A percentile compares a stretch with the other conserved stretches of the same genome.
Conservation (phyloP, 2,329 filamentous ascomycete genomes). For the Cadophora sp. region DNA sequence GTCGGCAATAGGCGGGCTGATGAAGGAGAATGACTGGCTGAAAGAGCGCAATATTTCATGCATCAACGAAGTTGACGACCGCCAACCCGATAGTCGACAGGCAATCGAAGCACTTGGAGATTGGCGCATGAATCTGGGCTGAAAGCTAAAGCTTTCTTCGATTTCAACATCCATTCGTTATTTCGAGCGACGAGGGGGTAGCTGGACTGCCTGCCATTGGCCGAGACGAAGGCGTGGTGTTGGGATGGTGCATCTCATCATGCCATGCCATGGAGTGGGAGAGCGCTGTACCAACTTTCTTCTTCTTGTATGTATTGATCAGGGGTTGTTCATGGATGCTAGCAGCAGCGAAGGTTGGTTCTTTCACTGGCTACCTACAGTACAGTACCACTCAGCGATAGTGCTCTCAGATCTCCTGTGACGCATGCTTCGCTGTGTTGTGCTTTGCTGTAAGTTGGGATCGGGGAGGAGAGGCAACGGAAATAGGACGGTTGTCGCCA, state of each 20-base stretch:
- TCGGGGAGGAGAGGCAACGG: neutral
- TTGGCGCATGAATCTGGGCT: conserved; percentile 22
- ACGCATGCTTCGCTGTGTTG: conserved; percentile 30
- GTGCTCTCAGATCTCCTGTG: conserved; percentile 30
- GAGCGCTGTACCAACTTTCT: neutral
- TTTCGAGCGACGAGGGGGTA: conserved; percentile 1
- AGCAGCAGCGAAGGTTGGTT: neutral
- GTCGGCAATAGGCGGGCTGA: neutral
- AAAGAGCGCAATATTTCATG: conserved; percentile 29
- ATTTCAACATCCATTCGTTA: conserved; percentile 12
- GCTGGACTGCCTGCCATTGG: conserved; percentile 9
- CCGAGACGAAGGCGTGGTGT: neutral
- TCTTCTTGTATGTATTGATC: conserved; percentile 4
- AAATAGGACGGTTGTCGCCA: conserved; percentile 7
- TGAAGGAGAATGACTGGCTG: conserved; percentile 27
- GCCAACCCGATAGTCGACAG: neutral
- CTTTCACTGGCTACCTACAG: conserved; percentile 19
- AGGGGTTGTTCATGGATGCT: conserved; percentile 15
- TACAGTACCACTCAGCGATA: conserved; percentile 34
- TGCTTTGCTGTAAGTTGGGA: neutral
- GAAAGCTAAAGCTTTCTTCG: conserved; percentile 9
- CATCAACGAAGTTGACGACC: conserved; percentile 17
- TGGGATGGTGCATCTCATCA: neutral
- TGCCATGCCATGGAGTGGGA: neutral
- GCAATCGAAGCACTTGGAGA: conserved; percentile 12